Evolutionary conservation across 2,329 filamentous ascomycete genomes (phyloP).

Genomic region (Microthyrium microscopicum): DNA sequence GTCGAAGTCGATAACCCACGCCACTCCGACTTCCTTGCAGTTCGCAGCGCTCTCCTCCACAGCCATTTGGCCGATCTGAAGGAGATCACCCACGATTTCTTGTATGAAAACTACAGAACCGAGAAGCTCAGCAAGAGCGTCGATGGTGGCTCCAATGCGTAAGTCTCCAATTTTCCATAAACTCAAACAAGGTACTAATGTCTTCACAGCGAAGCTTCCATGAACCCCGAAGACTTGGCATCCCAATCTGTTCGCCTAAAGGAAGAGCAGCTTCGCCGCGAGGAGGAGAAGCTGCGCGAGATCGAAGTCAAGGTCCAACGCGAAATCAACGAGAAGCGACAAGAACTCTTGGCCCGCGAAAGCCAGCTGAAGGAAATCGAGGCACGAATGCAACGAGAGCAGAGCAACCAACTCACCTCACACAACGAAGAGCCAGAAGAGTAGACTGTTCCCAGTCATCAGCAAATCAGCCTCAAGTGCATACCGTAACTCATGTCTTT

Average conservation of each 20-base stretch:
- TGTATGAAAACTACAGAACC: conserved; percentile 99
- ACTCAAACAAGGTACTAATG: conserved; percentile 16
- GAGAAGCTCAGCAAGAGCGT: conserved; percentile 99
- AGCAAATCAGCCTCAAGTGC: not conserved
- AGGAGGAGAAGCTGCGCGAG: conserved; percentile 99
- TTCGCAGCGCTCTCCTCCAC: conserved; percentile 89
- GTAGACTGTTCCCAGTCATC: conserved; percentile 1
- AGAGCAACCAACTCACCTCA: conserved; percentile 30
- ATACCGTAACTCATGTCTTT: not conserved
- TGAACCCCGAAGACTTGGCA: conserved; percentile 95
- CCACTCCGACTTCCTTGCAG: conserved; percentile 95
- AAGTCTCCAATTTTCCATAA: conserved; percentile 30
- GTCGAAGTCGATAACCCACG: conserved; percentile 98
- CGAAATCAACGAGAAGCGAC: conserved; percentile 99
- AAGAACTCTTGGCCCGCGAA: conserved; percentile 92
- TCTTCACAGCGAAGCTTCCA: conserved; percentile 51
- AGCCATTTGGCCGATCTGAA: conserved; percentile 96
- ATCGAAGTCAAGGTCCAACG: conserved; percentile 99
- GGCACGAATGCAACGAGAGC: conserved; percentile 86
- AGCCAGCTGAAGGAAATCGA: conserved; percentile 98
- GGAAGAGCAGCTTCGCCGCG: conserved; percentile 96
- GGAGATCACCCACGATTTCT: conserved; percentile 99
- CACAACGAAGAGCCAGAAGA: conserved; percentile 6
- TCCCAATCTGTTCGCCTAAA: conserved; percentile 96
- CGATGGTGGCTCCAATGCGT: conserved; percentile 75